A percentile compares a stretch with the other conserved stretches of the same genome.
Evolutionary conservation across 1,284 basidiomycete genomes (phyloP).

Genomic region (Rhizoctonia solani): DNA sequence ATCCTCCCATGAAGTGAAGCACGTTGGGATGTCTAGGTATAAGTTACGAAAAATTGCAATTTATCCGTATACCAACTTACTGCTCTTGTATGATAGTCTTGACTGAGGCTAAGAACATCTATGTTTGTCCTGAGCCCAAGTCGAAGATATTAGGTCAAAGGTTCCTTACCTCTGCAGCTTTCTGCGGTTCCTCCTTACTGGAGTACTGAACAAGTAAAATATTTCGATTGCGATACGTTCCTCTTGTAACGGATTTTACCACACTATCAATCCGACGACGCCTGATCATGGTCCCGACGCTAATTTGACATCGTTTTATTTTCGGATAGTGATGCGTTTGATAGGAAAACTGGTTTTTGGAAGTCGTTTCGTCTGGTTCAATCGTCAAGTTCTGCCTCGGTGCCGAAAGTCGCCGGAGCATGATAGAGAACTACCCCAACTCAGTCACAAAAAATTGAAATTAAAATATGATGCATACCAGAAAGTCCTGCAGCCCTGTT

Average conservation of each 20-base stretch:
- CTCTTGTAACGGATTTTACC: not conserved
- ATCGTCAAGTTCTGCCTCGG: not conserved
- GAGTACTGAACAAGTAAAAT: conserved; percentile 27
- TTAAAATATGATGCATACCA: conserved; percentile 4
- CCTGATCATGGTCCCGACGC: not conserved
- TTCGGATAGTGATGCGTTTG: not conserved
- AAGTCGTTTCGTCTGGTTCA: not conserved
- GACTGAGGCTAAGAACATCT: not conserved
- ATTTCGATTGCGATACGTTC: conserved; percentile 1
- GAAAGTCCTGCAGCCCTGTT: conserved; percentile 4
- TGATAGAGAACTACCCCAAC: not conserved
- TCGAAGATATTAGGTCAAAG: no score
- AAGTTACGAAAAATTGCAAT: not conserved
- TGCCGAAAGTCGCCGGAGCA: not conserved
- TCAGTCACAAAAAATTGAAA: not conserved
- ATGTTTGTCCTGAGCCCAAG: no score
- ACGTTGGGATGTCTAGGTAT: conserved; percentile 19
- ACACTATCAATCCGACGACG: not conserved
- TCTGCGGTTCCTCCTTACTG: not conserved
- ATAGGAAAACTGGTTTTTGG: not conserved
- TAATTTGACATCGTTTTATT: conserved; percentile 13
- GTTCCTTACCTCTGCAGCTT: conserved; percentile 6
- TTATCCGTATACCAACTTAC: not conserved
- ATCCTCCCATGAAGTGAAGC: conserved; percentile 15
- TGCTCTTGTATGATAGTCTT: conserved; percentile 1